Evolutionary conservation across 1,284 basidiomycete species (phyloP).

Genomic region (Amanita bisporigera): DNA sequence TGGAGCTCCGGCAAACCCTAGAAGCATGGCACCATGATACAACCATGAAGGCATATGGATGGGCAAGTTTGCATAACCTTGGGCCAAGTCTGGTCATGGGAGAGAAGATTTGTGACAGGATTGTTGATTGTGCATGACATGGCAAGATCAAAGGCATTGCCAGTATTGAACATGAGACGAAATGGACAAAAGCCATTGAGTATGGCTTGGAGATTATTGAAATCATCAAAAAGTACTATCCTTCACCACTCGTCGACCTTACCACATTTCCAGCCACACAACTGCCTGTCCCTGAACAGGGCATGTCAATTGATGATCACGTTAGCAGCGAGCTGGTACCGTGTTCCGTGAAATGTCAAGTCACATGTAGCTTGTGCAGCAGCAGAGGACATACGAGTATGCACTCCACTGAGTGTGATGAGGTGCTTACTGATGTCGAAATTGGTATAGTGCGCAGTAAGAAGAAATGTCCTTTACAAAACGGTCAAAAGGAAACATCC

Average conservation of each 20-base stretch:
- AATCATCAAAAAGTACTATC: constrained; percentile 2
- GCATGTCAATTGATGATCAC: neutral
- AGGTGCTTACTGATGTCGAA: neutral
- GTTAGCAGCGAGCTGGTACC: neutral
- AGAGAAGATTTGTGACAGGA: constrained; percentile 13
- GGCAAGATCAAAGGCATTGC: constrained; percentile 14
- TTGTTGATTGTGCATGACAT: constrained; percentile 20
- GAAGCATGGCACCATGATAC: constrained; percentile 12
- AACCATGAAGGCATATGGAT: constrained; percentile 7
- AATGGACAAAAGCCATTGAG: constrained; percentile 2
- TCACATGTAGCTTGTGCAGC: constrained; percentile 1
- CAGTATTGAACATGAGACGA: no score
- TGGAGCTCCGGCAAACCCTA: no score
- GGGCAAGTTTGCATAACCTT: constrained; percentile 11
- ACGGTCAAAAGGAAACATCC: neutral
- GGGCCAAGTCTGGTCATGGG: constrained; percentile 17
- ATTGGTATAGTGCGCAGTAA: neutral
- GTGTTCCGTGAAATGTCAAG: neutral
- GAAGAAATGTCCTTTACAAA: neutral
- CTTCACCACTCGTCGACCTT: neutral
- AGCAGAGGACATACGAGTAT: neutral
- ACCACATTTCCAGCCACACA: neutral
- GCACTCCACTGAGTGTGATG: neutral
- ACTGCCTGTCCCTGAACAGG: neutral
- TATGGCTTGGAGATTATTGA: neutral